Base-by-base conservation (phyloP, 2,329 filamentous ascomycete species). In the Nectriaceae sp. region DNA sequence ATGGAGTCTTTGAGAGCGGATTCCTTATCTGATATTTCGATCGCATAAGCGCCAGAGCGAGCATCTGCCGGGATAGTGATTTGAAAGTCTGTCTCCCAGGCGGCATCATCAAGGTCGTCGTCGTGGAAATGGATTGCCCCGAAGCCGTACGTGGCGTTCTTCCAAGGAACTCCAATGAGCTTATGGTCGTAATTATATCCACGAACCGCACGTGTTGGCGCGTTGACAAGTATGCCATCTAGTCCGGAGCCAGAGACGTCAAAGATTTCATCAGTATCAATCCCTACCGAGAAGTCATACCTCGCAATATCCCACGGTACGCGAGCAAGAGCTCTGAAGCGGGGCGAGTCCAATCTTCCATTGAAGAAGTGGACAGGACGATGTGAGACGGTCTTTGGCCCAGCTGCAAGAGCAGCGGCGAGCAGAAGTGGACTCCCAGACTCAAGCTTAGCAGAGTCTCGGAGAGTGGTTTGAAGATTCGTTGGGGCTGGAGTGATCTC, bases 91-190 rank as follows among this genome's bases (percentile, higher is more conserved):
- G 64, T 69, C 5, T 53, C 57, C 67, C 65, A 70, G 5, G 44
- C 52, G 3, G 68, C 67, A 52, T 70, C 68, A 48, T 70, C 67
- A 6, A 70, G 45, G 45, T 70, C 68, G 42, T 70, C 68, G 18
- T 70, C 68, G 46, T 70, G 68, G 50, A 70, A 70, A 45, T 70
- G 67, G 36, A 70, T 70, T 1, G 68, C 67, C 6, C 68, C 66
- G 44, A 67, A 70, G 1, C 67, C 68, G 26, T 60, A 66, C 21
- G 52, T 55, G 1, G 67, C 66, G 21, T 57, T 49, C 19, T 60
- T 69, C 68, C 68, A 70, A 44, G 65, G 62, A 4, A 46, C 41
- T 33, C 66, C 59, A 11, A 54, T 55, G 4, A 56, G 63, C n/a
- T n/a, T n/a, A n/a, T n/a, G n/a, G 39, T 70, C 64, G 61, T 64